Conservation (phyloP, 1,284 basidiomycete species). For the Flammula alnicola region DNA sequence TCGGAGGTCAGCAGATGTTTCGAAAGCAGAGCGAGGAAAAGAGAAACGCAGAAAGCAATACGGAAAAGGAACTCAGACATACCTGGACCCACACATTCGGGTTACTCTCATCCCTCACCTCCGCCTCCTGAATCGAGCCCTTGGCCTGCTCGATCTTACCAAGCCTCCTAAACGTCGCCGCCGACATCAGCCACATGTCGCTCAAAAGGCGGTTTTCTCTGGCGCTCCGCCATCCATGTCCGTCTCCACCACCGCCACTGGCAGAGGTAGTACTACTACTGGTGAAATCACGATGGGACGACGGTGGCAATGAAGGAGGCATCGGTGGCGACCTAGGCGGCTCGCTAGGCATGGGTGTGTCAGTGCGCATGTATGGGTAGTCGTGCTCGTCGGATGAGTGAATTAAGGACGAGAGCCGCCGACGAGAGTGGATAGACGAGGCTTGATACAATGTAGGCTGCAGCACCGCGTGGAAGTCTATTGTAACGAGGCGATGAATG, state of each 20-base stretch:
- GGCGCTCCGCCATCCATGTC: conserved; percentile 27
- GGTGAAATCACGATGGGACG: conserved; percentile 28
- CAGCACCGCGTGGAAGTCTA: conserved; percentile 69
- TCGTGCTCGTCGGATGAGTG: conserved; percentile 44
- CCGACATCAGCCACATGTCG: conserved; percentile 92
- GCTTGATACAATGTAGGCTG: conserved; percentile 75
- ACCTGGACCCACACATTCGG: conserved; percentile 95
- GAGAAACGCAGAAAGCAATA: neutral
- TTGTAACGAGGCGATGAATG: neutral
- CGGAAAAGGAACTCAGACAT: conserved; percentile 25
- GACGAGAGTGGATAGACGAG: conserved; percentile 85
- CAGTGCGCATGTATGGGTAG: conserved; percentile 37
- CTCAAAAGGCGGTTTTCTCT: conserved; percentile 78
- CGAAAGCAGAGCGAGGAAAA: conserved; percentile 1
- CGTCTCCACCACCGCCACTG: neutral
- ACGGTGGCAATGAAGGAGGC: conserved; percentile 48
- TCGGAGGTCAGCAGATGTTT: neutral
- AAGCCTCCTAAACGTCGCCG: conserved; percentile 90
- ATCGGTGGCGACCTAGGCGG: conserved; percentile 32
- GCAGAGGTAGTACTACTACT: neutral
- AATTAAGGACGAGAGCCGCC: conserved; percentile 56
- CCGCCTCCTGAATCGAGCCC: conserved; percentile 94
- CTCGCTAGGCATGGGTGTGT: conserved; percentile 9
- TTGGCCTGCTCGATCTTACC: conserved; percentile 90
- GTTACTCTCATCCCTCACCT: conserved; percentile 85